phyloP scores from a whole-genome alignment of 2,329 filamentous ascomycete species.

The Penicillium sp. region DNA sequence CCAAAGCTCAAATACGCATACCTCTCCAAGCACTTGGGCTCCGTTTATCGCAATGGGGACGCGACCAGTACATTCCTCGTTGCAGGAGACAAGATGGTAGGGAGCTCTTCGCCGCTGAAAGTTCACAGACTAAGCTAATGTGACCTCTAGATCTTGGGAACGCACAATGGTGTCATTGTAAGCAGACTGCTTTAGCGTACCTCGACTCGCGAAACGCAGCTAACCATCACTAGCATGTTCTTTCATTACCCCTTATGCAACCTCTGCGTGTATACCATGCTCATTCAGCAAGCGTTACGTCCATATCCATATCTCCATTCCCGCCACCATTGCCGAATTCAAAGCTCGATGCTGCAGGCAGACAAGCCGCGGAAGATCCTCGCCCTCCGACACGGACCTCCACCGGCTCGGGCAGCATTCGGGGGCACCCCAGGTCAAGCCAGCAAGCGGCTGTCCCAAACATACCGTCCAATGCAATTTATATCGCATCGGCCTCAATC shows the following conservation, averaged over 20 bases:
- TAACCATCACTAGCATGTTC: slow-evolving; percentile 65
- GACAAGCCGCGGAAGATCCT: slow-evolving; percentile 32
- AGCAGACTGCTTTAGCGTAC: slow-evolving; percentile 32
- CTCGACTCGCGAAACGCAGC: not conserved
- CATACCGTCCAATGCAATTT: slow-evolving; percentile 84
- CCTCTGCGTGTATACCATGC: slow-evolving; percentile 84
- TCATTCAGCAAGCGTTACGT: slow-evolving; percentile 87
- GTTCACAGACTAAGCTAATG: slow-evolving; percentile 28
- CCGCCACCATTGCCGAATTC: slow-evolving; percentile 59
- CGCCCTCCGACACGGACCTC: slow-evolving; percentile 23
- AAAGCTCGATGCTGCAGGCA: slow-evolving; percentile 38
- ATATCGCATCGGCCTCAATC: slow-evolving; percentile 89
- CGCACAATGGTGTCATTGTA: slow-evolving; percentile 95
- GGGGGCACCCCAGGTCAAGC: slow-evolving; percentile 26
- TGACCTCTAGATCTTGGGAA: slow-evolving; percentile 72
- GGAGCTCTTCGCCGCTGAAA: not conserved
- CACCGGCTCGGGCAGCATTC: slow-evolving; percentile 31
- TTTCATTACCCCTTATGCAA: slow-evolving; percentile 80
- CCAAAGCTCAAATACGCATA: slow-evolving; percentile 91
- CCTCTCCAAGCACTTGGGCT: slow-evolving; percentile 74
- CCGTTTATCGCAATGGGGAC: slow-evolving; percentile 91
- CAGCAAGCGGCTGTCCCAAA: slow-evolving; percentile 56
- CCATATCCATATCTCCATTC: slow-evolving; percentile 85
- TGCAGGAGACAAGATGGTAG: slow-evolving; percentile 93
- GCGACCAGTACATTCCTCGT: slow-evolving; percentile 89